phyloP scores from a whole-genome alignment of 2,329 filamentous ascomycete species.

The Phaeoacremonium minimum region DNA sequence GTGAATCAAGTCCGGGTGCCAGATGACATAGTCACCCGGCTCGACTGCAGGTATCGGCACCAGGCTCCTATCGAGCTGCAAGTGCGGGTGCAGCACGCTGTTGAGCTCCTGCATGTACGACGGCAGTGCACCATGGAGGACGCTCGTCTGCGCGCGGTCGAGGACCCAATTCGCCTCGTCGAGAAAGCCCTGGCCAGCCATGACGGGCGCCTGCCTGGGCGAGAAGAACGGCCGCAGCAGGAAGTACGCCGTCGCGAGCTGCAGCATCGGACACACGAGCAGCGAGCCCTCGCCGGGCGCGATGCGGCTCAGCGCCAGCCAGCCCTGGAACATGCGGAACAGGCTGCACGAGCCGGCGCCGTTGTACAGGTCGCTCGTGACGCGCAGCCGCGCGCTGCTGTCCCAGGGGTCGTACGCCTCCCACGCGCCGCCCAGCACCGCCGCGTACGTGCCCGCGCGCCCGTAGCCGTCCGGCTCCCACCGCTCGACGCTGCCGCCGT shows the following conservation, averaged over 20 bases:
- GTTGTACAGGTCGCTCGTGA: conserved; percentile 66
- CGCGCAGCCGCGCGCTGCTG: conserved; percentile 57
- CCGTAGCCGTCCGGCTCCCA: conserved; percentile 63
- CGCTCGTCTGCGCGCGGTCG: conserved; percentile 33
- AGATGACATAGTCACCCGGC: conserved; percentile 73
- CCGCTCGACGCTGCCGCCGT: conserved; percentile 62
- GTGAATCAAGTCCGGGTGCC: conserved; percentile 70
- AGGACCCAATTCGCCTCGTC: conserved; percentile 6
- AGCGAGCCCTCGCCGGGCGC: conserved; percentile 68
- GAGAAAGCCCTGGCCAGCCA: conserved; percentile 4
- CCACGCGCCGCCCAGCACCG: conserved; percentile 66
- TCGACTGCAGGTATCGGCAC: conserved; percentile 63
- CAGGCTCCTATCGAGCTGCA: conserved; percentile 64
- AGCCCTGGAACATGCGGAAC: conserved; percentile 77
- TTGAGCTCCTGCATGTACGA: conserved; percentile 69
- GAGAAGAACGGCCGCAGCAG: conserved; percentile 68
- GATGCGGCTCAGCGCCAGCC: conserved; percentile 63
- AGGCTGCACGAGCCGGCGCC: conserved; percentile 69
- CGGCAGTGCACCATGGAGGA: conserved; percentile 66
- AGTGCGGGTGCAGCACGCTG: conserved; percentile 65
- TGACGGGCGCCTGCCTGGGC: conserved; percentile 2
- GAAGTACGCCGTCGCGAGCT: conserved; percentile 71
- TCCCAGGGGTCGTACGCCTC: conserved; percentile 76
- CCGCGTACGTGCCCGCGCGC: conserved; percentile 55
- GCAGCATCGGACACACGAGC: conserved; percentile 68